These are phyloP conservation scores for Rubia tinctorum DNA, from an alignment of 305 asterid species.

Conservation along the genomic window DNA sequence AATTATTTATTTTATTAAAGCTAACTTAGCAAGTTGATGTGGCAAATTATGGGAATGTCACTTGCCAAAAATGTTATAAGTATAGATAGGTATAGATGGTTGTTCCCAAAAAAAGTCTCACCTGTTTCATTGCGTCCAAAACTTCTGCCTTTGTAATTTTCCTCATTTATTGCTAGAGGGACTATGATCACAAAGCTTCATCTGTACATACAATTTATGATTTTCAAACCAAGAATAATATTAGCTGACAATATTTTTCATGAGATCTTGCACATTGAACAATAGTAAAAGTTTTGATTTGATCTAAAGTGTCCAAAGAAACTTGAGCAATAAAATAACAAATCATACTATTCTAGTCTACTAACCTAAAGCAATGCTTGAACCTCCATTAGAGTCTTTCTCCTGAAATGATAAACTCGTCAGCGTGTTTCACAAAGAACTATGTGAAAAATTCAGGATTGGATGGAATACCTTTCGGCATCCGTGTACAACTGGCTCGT, in stretches of 20 bases:
- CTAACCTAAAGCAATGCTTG: constrained; percentile 92
- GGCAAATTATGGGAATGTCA: too few relatives aligned
- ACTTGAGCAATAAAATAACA: background rate
- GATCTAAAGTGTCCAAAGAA: constrained; percentile 6
- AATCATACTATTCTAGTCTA: constrained; percentile 4
- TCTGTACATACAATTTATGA: constrained; percentile 79
- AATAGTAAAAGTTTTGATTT: background rate
- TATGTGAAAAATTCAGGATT: constrained; percentile 8
- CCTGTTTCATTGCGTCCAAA: constrained; percentile 81
- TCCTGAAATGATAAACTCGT: constrained; percentile 26
- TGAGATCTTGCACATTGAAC: constrained; percentile 54
- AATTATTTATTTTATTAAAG: too few relatives aligned
- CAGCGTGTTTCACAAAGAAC: constrained; percentile 16
- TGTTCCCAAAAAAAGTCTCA: constrained; percentile 16
- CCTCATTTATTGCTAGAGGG: constrained; percentile 43
- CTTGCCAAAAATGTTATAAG: too few relatives aligned
- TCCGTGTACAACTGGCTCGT: constrained; percentile 62
- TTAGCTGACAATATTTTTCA: constrained; percentile 77
- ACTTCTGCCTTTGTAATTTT: constrained; percentile 56
- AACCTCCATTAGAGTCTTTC: constrained; percentile 97
- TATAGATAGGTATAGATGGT: too few relatives aligned
- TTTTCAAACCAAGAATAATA: constrained; percentile 91
- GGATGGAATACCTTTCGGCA: constrained; percentile 53
- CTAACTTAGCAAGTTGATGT: too few relatives aligned
- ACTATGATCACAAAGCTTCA: constrained; percentile 91